These are phyloP conservation scores for Linum lewisii DNA, from an alignment of 345 rosid species.

Conservation along the genomic window DNA sequence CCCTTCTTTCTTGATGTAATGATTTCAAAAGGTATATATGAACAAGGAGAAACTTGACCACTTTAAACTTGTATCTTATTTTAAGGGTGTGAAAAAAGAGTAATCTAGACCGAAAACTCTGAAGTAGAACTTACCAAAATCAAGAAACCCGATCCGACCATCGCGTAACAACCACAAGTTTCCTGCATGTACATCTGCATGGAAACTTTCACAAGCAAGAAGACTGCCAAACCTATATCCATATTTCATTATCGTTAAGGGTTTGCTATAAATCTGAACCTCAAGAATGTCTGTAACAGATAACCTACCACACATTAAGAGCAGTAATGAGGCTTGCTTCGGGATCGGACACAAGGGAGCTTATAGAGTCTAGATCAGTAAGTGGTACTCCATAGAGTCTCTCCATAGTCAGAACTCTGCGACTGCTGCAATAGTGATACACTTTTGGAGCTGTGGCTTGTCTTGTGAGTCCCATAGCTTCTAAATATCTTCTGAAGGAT, in stretches of 20 bases:
- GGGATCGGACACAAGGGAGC: conserved; percentile 78
- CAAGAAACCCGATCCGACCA: neutral
- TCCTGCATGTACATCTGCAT: conserved; percentile 99
- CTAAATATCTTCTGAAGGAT: conserved; percentile 71
- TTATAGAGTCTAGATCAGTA: conserved; percentile 86
- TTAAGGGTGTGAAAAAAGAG: neutral
- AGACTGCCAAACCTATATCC: conserved; percentile 86
- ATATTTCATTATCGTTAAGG: conserved; percentile 4
- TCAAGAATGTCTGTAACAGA: conserved; percentile 9
- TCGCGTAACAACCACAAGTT: conserved; percentile 40
- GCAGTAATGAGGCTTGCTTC: conserved; percentile 90
- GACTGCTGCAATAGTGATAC: conserved; percentile 74
- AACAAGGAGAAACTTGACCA: neutral
- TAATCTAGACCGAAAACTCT: neutral
- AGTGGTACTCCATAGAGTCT: conserved; percentile 98
- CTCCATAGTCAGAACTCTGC: conserved; percentile 84
- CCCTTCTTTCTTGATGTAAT: no score
- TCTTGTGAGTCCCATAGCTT: conserved; percentile 72
- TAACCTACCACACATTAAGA: conserved; percentile 80
- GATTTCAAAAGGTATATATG: no score
- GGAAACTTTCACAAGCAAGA: conserved; percentile 90
- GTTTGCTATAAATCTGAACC: neutral
- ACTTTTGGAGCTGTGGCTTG: conserved; percentile 95
- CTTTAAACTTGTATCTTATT: neutral
- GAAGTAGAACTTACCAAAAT: neutral